Base-by-base conservation (phyloP, 2,329 filamentous ascomycete genomes). In the Clonostachys solani region DNA sequence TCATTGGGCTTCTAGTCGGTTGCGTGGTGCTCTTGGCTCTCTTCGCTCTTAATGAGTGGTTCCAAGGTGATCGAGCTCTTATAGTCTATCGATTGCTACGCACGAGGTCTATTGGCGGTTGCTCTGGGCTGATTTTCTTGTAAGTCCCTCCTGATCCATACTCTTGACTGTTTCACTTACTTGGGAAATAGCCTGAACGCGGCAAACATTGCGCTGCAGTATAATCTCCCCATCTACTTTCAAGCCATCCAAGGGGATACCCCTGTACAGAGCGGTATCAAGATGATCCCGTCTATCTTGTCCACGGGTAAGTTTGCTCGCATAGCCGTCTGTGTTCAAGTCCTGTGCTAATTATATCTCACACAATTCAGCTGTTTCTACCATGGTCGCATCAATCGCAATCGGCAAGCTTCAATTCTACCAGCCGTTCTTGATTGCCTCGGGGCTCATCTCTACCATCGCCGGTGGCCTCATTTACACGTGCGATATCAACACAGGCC, bases 1-100 rank as follows among this genome's bases (percentile, higher is more conserved):
- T 80, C 44, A 74, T 81, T 34, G 76, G 73, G 2, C 62, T 81
- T 17, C 72, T 82, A 44, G 65, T 73, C 7, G 72, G 74, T 5
- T 70, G 68, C 16, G 74, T 57, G 1, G 57, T 67, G n/a, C 68
- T 80, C 58, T 59, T 67, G 13, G 47, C 59, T 45, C 50, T 73
- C 18, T 84, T 84, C 50, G 35, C 15, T 16, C 5, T 41, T 16
- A 17, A 19, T 16, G 18, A 29, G 35, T 46, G 37, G 36, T 40
- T 15, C 15, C 44, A 33, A 12, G 44, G 29, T 17, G 44, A 46
- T 36, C 12, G 19, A 10, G 44, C 44, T 12, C 16, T 33, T 5
- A 19, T 46, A 10, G 17, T 34, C 6, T 23, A n/a, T 5, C 35
- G 44, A 13, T 23, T 46, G 36, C 29, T 46, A 15, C 13, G 17